Evolutionary conservation across 2,329 filamentous ascomycete genomes (phyloP), one percentile per base, ranked within the genome.

Genomic region (Rhytidhysteron rufulum): DNA sequence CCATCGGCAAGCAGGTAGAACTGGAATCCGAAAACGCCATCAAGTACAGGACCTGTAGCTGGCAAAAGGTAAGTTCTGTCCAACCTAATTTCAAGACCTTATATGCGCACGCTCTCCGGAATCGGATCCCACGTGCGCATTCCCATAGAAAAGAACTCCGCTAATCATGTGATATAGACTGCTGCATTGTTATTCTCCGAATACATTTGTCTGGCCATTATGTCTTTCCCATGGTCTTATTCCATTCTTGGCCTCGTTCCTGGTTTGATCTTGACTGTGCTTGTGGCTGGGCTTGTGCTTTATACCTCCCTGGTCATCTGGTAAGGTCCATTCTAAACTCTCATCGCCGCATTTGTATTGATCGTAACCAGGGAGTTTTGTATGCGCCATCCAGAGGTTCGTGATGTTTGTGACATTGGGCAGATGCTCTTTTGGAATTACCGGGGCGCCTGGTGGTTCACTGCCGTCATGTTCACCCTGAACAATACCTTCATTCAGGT

Each of bases 151-250:
- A n/a, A n/a, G n/a, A n/a, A n/a, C n/a, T n/a, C n/a, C n/a, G n/a
- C n/a, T n/a, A n/a, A n/a, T n/a, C n/a, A n/a, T n/a, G n/a, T n/a
- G n/a, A n/a, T n/a, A n/a, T 55, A 85, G 85, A 95, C 90, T 39
- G 88, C 90, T 0, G 88, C 85, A 1, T 66, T 95, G 52, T 80
- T 96, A 37, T 95, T 96, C 68, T 93, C 88, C 37, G 90, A 96
- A 72, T 96, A 96, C 64, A 96, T 96, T 44, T 95, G 88, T 63
- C 70, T 96, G 67, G 79, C 79, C 17, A 95, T 95, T 60, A 95
- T 96, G 89, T 94, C 87, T 37, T 96, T 96, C 53, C 90, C 90
- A 0, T 95, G 86, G 77, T 95, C 88, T 0, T 96, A 96, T 66
- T 87, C 88, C 31, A 71, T 91, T 20, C 78, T 96, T 6, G 90